Evolutionary conservation across 2,329 filamentous ascomycete species (phyloP).

Genomic region (Neonectria punicea): DNA sequence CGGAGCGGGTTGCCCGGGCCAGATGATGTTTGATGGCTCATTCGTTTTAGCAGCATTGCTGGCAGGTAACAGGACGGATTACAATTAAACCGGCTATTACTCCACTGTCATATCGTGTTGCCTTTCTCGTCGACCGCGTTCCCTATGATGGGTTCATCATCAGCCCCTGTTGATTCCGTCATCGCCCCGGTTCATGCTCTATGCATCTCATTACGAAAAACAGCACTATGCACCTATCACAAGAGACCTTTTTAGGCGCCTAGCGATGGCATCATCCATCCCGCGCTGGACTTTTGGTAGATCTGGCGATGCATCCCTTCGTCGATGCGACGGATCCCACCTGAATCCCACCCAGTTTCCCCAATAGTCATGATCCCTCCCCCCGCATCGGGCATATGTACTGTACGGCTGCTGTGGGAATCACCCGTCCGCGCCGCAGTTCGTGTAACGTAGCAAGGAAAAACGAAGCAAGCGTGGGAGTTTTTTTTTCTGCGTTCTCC

Average conservation of each 20-base stretch:
- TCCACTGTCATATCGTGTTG: not conserved
- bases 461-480: not conserved
- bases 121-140: not conserved
- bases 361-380: not conserved
- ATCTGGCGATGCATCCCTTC: conserved; percentile 24
- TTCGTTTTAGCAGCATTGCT: conserved; percentile 21
- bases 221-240: conserved; percentile 24
- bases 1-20: not conserved
- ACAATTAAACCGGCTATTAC: conserved; percentile 16
- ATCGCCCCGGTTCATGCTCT: conserved; percentile 31
- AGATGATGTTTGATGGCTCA: conserved; percentile 14
- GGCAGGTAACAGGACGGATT: conserved; percentile 6
- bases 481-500: not conserved
- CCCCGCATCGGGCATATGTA: conserved; percentile 7
- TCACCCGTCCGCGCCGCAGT: conserved; percentile 1
- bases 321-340: conserved; percentile 1
- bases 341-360: not conserved
- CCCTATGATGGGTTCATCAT: conserved; percentile 12
- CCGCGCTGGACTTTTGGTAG: conserved; percentile 13
- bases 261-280: conserved; percentile 34
- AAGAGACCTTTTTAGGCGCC: not conserved
- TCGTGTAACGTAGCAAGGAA: not conserved
- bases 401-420: not conserved
- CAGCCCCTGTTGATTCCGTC: conserved; percentile 24
- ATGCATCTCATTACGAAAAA: conserved; percentile 26